Evolutionary conservation across 75 land plant genomes (phyloP).

Genomic region (Azolla pinnata): DNA sequence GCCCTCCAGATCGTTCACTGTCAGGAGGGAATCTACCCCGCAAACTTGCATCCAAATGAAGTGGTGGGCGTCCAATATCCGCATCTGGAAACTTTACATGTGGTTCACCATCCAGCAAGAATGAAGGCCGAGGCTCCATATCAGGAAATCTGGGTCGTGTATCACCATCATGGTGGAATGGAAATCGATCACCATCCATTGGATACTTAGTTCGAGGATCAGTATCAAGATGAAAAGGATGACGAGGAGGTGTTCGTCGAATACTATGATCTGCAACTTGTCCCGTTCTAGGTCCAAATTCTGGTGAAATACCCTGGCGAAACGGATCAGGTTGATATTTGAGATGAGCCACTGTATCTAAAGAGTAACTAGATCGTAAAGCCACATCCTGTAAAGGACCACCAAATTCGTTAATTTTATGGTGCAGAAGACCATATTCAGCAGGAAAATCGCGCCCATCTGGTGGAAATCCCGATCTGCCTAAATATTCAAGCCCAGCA

Average conservation of each 20-base stretch:
- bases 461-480: not conserved
- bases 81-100: not conserved
- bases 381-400: conserved; percentile 1
- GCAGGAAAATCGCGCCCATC: conserved; percentile 1
- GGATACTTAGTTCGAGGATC: not conserved
- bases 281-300: conserved; percentile 3
- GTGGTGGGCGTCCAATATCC: not conserved
- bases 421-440: not conserved
- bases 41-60: not conserved
- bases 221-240: not conserved
- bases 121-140: not conserved
- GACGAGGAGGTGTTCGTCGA: conserved; percentile 1
- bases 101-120: not conserved
- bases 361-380: not conserved
- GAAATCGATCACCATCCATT: conserved; percentile 4
- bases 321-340: conserved; percentile 3
- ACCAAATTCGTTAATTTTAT: not conserved
- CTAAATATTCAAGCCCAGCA: not conserved
- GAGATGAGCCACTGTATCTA: not conserved
- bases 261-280: not conserved
- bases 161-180: not conserved
- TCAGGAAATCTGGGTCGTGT: not conserved
- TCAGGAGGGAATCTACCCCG: conserved; percentile 2
- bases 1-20: not conserved
- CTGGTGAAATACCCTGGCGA: not conserved